phyloP scores from a whole-genome alignment of 257 asterid species.

The Cynanchum wilfordii region DNA sequence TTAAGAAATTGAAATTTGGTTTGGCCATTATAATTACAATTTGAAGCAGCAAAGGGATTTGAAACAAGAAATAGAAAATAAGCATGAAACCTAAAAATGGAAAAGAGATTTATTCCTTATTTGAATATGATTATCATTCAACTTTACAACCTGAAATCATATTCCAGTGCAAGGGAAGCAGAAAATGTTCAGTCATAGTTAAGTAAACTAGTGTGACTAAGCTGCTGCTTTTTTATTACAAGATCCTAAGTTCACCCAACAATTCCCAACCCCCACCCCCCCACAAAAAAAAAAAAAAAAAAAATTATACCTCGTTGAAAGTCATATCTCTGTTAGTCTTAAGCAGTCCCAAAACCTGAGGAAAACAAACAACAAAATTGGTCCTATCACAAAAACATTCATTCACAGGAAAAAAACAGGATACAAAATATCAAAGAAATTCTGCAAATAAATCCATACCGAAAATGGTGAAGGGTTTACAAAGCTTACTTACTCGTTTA shows the following conservation, averaged over 20 bases:
- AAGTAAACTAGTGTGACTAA: background rate
- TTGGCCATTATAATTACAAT: background rate
- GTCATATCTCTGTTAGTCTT: slow-evolving; percentile 83
- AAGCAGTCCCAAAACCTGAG: slow-evolving; percentile 76
- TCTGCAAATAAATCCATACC: background rate
- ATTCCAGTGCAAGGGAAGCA: background rate
- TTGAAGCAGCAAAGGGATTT: background rate
- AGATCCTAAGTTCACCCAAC: too few relatives aligned
- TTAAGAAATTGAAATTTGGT: background rate
- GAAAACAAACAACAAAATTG: slow-evolving; percentile 6
- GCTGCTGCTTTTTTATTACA: too few relatives aligned
- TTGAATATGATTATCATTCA: background rate
- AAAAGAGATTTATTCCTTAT: background rate
- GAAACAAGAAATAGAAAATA: background rate
- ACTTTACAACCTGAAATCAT: background rate
- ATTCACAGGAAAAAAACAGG: background rate
- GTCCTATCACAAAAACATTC: background rate
- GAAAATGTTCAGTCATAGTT: background rate
- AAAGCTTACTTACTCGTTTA: slow-evolving; percentile 39
- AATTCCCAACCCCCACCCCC: too few relatives aligned
- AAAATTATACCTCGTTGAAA: slow-evolving; percentile 62
- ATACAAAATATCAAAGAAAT: background rate
- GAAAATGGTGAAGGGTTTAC: background rate
- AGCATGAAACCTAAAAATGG: background rate
- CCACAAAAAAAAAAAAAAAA: too few relatives aligned